Base-by-base conservation (phyloP, 2,329 filamentous ascomycete species). In the Basipetospora chlamydospora region DNA sequence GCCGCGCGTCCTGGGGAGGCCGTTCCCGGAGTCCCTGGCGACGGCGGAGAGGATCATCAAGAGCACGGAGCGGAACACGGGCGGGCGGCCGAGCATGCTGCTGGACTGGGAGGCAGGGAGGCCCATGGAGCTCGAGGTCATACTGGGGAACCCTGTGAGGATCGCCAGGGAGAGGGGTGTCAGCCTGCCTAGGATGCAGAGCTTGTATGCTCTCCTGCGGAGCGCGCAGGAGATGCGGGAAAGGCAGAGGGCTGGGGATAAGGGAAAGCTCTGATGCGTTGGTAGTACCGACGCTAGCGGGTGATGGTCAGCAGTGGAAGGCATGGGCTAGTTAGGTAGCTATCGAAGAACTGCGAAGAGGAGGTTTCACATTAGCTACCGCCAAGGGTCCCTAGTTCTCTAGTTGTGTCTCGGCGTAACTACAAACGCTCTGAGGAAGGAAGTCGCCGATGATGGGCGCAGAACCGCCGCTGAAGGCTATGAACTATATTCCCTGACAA, bases 121-220 rank as follows among this genome's bases (percentile, higher is more conserved):
- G 48, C 67, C 66, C 28, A 65, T 83, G 64, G 79, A 84, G 59
- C 51, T 83, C 35, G 79, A 83, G 55, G 78, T 80, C 25, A 80
- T 83, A 28, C 50, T 83, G 17, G 78, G 79, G 2, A 82, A 83
- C 49, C 76, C 78, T 1, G 70, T 82, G 21, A 59, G 73, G 43
- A 73, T 80, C 32, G 78, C 77, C 8, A 59, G 72, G 44, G 65
- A 63, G 37, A 64, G 66, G 35, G 77, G 77, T 0, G 66, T 76
- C 5, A 69, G 77, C 47, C 69, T 81, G 68, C 75, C 75, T 9
- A 58, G 74, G 50, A 48, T 82, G 57, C 74, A 81, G 59, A 78
- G 57, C 16, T 46, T 81, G 44, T 81, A 82, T 59, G 77, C 76
- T 18, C 50, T 81, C 45, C 50, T 81, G 43, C 66, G 66, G 52